Base-by-base conservation (phyloP, 225 moss, liverwort and hornwort genomes). In the Straminergon stramineum region DNA sequence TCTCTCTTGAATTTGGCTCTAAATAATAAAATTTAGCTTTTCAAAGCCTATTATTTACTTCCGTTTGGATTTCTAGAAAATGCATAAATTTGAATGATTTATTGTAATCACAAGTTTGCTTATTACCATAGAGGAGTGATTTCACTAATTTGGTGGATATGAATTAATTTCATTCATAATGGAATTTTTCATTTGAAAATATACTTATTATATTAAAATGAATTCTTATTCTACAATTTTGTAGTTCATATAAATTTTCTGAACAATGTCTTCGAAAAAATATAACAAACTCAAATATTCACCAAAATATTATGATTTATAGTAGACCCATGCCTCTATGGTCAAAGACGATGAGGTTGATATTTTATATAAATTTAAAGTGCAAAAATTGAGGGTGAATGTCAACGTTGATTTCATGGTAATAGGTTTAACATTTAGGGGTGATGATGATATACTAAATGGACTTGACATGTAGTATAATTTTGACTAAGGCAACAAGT, bases 371-470 rank as follows among this genome's bases (percentile, higher is more conserved):
- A 32, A 51, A 75, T 51, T 20, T 7, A 3, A 30, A 48, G 30
- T 48, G 16, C 6, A 45, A 48, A 48, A 48, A 31, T 1, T 32
- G 19, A 51, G 1, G 32, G 1, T 75, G 7, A 75, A 48, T 51
- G 13, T 19, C 32, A 51, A 75, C 7, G 1, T 75, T 48, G 4
- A 48, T 75, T 31, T 6, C 8, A 13, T 52, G 0, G 8, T 21
- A 34, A 76, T 34, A 21, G 10, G 21, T 13, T 4, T 0, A 1
- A 8, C 13, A 51, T 13, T 52, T 32, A 1, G 4, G 7, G 5
- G 1, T 12, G 20, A 17, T 75, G 19, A 32, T 32, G 32, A 15
- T 3, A 35, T 55, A 6, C 2, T 48, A 48, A 56, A 37, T 37
- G 0, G 24, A 37, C 23, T 79, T 56, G 2, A 37, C 6, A 20